A percentile compares a stretch with the other conserved stretches of the same genome.
Conservation (phyloP, 495 filamentous ascomycete genomes). For the Hypoxylon subgilvum region DNA sequence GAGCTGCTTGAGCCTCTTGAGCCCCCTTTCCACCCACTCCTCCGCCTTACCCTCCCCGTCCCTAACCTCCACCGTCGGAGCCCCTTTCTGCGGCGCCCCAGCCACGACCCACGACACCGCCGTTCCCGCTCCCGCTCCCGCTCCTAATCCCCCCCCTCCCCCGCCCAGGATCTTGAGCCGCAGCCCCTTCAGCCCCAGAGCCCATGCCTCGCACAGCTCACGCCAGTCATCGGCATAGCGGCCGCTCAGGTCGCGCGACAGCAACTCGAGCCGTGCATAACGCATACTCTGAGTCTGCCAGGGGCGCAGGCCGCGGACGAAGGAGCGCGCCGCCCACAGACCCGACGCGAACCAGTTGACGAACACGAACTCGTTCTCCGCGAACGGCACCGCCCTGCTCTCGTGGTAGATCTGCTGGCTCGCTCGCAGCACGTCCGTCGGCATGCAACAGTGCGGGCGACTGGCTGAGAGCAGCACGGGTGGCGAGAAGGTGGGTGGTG, state of each 20-base stretch:
- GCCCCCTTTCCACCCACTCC: constrained; percentile 20
- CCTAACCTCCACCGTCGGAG: constrained; percentile 19
- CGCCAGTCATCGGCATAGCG: constrained; percentile 35
- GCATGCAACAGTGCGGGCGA: constrained; percentile 40
- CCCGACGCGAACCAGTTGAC: constrained; percentile 46
- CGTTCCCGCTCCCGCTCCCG: neutral
- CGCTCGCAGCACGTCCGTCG: constrained; percentile 38
- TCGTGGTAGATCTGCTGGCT: constrained; percentile 45
- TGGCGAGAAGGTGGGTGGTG: neutral
- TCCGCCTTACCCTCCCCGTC: constrained; percentile 19
- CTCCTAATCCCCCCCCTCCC: constrained; percentile 4
- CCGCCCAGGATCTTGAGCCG: constrained; percentile 39
- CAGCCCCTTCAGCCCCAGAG: constrained; percentile 34
- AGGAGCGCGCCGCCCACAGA: constrained; percentile 36
- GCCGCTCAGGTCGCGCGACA: constrained; percentile 31
- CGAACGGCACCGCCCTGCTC: constrained; percentile 40
- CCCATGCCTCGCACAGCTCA: constrained; percentile 41
- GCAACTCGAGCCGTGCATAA: constrained; percentile 40
- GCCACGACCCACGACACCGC: constrained; percentile 34
- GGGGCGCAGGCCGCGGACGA: constrained; percentile 26
- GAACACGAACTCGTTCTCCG: constrained; percentile 49
- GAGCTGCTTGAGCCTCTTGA: constrained; percentile 24
- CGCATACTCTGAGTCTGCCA: constrained; percentile 48
- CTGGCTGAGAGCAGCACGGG: constrained; percentile 36
- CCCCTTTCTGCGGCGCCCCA: constrained; percentile 20